These are phyloP conservation scores for Macrophomina pseudophaseolina DNA, from an alignment of 2,329 filamentous ascomycete species.

Conservation along the genomic window DNA sequence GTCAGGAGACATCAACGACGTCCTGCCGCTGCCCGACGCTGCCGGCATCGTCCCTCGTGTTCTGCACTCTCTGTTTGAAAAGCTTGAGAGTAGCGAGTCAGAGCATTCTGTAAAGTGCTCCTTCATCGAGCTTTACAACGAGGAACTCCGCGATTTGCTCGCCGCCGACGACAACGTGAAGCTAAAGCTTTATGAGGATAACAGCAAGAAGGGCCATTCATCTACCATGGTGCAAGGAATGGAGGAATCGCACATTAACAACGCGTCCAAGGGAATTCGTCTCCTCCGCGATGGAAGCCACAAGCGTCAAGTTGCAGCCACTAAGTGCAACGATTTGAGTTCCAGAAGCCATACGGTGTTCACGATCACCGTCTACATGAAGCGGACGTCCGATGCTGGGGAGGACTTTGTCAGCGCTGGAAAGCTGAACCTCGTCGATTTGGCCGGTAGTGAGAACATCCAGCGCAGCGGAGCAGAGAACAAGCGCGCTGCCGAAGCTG, in stretches of 20 bases:
- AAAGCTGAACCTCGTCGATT: conserved; percentile 94
- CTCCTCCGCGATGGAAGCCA: conserved; percentile 87
- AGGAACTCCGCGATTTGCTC: conserved; percentile 90
- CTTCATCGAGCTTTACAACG: conserved; percentile 98
- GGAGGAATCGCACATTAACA: conserved; percentile 94
- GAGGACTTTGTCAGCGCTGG: conserved; percentile 90
- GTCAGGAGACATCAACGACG: conserved; percentile 96
- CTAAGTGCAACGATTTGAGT: conserved; percentile 99
- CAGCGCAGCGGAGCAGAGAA: conserved; percentile 96
- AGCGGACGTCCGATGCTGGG: conserved; percentile 77
- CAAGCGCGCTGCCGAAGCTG: conserved; percentile 93
- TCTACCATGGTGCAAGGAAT: conserved; percentile 94
- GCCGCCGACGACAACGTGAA: conserved; percentile 81
- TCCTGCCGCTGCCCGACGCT: conserved; percentile 84
- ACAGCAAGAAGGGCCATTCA: conserved; percentile 80
- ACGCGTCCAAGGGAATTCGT: conserved; percentile 82
- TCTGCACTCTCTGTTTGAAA: conserved; percentile 83
- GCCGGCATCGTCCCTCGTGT: conserved; percentile 96
- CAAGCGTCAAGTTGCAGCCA: conserved; percentile 96
- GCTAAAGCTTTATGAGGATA: conserved; percentile 94
- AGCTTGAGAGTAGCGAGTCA: conserved; percentile 74
- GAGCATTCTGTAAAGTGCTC: conserved; percentile 96
- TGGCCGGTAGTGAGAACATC: conserved; percentile 97
- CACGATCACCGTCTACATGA: conserved; percentile 90
- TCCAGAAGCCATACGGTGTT: conserved; percentile 98